Percentiles rank a stretch among this genome's conserved stretches.
phyloP scores from a whole-genome alignment of 75 land plant species.

The Cryptomeria japonica region DNA sequence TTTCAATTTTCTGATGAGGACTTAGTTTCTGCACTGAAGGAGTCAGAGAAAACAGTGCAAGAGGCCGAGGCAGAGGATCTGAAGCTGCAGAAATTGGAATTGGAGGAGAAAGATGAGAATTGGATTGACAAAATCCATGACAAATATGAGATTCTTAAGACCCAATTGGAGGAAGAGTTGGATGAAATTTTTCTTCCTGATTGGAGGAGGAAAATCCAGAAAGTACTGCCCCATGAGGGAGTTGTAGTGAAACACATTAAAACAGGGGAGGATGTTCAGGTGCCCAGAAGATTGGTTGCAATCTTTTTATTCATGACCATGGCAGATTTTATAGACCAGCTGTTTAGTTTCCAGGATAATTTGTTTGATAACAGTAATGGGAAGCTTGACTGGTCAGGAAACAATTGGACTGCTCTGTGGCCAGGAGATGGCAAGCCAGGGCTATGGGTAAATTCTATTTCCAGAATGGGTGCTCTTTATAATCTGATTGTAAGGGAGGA shows the following conservation, averaged over 20 bases:
- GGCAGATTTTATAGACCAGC: constrained; percentile 90
- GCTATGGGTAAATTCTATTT: constrained; percentile 77
- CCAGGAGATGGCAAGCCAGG: constrained; percentile 91
- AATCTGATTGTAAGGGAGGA: constrained; percentile 68
- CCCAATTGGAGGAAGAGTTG: background rate
- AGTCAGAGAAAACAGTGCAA: constrained; percentile 18
- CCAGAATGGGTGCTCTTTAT: constrained; percentile 80
- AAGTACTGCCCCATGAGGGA: constrained; percentile 63
- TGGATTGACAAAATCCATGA: constrained; percentile 17
- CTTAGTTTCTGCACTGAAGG: constrained; percentile 39
- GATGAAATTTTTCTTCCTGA: constrained; percentile 2
- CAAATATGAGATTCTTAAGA: background rate
- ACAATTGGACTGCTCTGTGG: constrained; percentile 61
- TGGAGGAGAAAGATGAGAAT: background rate
- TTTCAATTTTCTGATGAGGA: constrained; percentile 63
- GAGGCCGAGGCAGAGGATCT: constrained; percentile 7
- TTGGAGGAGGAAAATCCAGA: constrained; percentile 51
- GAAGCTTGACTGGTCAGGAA: constrained; percentile 55
- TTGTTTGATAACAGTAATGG: constrained; percentile 76
- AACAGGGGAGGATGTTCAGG: constrained; percentile 72
- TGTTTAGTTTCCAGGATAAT: constrained; percentile 70
- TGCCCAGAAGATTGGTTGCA: constrained; percentile 77
- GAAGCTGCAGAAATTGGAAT: background rate
- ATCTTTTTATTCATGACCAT: constrained; percentile 82
- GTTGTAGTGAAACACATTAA: constrained; percentile 74